phyloP scores from a whole-genome alignment of 1,139 yeast species.

The Nakaseomyces delphensis region DNA sequence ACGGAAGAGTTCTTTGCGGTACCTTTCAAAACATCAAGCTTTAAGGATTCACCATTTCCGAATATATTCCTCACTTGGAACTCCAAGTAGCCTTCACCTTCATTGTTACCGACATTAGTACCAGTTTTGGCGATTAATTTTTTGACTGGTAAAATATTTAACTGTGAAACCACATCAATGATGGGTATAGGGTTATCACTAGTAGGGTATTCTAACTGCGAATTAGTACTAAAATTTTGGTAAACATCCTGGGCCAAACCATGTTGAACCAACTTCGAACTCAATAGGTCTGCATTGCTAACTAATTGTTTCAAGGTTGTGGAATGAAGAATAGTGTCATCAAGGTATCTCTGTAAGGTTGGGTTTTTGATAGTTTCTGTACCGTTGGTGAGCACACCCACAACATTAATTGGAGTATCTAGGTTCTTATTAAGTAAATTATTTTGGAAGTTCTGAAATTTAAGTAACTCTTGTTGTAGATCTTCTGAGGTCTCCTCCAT shows the following conservation, averaged over 20 bases:
- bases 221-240: slow-evolving; percentile 10
- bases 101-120: slow-evolving; percentile 91
- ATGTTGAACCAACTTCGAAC: slow-evolving; percentile 23
- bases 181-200: slow-evolving; percentile 13
- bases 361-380: slow-evolving; percentile 17
- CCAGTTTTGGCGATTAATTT: slow-evolving; percentile 76
- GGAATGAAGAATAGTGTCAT: slow-evolving; percentile 25
- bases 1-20: slow-evolving; percentile 74
- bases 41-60: slow-evolving; percentile 80
- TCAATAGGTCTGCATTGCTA: slow-evolving; percentile 22
- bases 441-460: slow-evolving; percentile 3
- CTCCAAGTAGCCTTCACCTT: slow-evolving; percentile 84
- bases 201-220: background rate
- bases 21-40: slow-evolving; percentile 71
- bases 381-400: slow-evolving; percentile 19
- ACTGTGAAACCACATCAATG: slow-evolving; percentile 45
- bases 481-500: slow-evolving; percentile 4
- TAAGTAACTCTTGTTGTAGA: background rate
- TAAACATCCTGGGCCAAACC: slow-evolving; percentile 16
- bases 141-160: slow-evolving; percentile 53
- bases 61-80: slow-evolving; percentile 67
- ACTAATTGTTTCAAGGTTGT: slow-evolving; percentile 23
- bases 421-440: background rate
- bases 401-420: slow-evolving; percentile 18
- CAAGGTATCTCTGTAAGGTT: slow-evolving; percentile 23